Base-by-base conservation (phyloP, 495 filamentous ascomycete species). In the Podospora pseudoanserina region DNA sequence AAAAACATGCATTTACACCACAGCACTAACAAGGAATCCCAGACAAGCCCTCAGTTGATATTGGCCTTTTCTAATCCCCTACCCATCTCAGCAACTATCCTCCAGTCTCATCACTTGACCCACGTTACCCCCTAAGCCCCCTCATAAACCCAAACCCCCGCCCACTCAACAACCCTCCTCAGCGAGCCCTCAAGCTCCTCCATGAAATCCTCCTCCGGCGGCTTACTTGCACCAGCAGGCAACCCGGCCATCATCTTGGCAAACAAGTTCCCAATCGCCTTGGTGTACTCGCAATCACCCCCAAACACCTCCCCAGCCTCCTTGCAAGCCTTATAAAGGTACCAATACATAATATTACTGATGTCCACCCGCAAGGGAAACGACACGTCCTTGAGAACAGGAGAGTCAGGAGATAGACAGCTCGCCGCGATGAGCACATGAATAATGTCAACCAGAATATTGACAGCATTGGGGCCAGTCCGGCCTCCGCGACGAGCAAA, bases 401-500 rank as follows among this genome's bases (percentile, higher is more conserved):
- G 34, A 19, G 34, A 15, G 7, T 71, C 68, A 1, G 63, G 54
- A 0, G 64, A 49, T 30, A 69, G 53, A 11, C 56, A 57, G 0
- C 67, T 65, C 7, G 65, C 30, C 2, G 26, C 63, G 1, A 73
- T 28, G 56, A 75, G 65, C 1, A 69, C 20, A 1, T 23, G 32
- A 23, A 69, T 26, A 27, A 72, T 23, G 5, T 72, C 68, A 4
- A 72, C 7, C 70, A 75, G 68, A 27, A 72, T 71, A 30, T 73
- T 72, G 53, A 75, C 71, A 63, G 65, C 75, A 2, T 71, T 65
- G 1, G 68, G 69, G 1, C 71, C 72, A 16, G 3, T n/a, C 0
- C 58, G 63, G 23, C 65, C 64, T 16, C 39, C 6, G 13, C 44
- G 44, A 30, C 54, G 64, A 44, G 68, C 49, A 11, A 75, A 66